Percentiles rank a stretch among this genome's conserved stretches.
These are phyloP conservation scores for Incumbomyces lentus DNA, from an alignment of 2,329 filamentous ascomycete species.

Conservation along the genomic window DNA sequence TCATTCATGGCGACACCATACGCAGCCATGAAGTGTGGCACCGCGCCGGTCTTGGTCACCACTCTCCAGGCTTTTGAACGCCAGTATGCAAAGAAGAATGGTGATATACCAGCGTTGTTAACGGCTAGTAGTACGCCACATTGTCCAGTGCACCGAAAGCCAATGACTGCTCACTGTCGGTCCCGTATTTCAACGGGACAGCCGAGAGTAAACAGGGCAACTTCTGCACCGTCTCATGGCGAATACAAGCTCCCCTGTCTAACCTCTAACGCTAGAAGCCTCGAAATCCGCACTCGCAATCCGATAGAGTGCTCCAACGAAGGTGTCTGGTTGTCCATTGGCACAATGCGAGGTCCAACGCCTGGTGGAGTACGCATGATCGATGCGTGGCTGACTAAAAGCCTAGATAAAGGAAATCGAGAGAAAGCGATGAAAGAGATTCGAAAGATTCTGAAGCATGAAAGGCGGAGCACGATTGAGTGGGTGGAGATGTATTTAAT, in stretches of 20 bases:
- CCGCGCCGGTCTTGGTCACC: not conserved
- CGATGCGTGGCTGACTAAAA: not conserved
- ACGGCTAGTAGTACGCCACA: not conserved
- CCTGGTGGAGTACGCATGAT: not conserved
- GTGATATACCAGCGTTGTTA: not conserved
- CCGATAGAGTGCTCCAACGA: not conserved
- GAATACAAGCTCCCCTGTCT: no score
- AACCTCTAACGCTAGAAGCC: no score
- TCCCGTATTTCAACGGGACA: not conserved
- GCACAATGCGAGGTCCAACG: not conserved
- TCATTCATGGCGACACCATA: not conserved
- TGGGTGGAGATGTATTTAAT: conserved; percentile 1
- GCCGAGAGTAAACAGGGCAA: no score
- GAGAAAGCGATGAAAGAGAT: conserved; percentile 1
- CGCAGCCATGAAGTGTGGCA: not conserved
- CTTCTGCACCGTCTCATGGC: not conserved
- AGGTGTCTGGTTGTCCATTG: not conserved
- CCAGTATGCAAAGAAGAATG: not conserved
- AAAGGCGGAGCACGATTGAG: not conserved
- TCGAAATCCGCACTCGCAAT: not conserved
- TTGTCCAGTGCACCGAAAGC: not conserved
- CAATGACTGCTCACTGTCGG: not conserved
- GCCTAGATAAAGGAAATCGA: not conserved
- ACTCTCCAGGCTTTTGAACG: not conserved
- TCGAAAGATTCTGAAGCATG: not conserved